Base-by-base conservation (phyloP, 305 asterid species). In the Fraxinus paxiana region DNA sequence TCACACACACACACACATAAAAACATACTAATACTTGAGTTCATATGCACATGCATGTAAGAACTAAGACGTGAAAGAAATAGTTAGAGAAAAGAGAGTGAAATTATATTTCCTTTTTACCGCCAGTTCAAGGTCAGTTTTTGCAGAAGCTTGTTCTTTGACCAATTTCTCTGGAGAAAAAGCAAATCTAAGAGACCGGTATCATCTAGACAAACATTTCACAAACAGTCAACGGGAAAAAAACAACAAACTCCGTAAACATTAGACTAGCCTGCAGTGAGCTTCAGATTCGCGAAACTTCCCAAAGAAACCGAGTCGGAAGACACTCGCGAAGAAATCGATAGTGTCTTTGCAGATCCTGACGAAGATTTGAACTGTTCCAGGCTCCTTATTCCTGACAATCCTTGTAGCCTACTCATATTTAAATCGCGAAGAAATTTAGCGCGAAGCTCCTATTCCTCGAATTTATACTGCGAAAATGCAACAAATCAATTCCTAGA, bases 101-200 rank as follows among this genome's bases (percentile, higher is more conserved):
- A 73, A 28, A 75, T 34, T 79, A 26, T 72, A 43, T 46, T 17
- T 34, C 24, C 2, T 43, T 69, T 72, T 80, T 94, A 96, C 99
- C 92, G 98, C 96, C 82, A 91, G 80, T 4, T 92, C 94, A 51
- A 94, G 94, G 88, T 94, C 98, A 73, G 90, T 86, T 86, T 87
- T 92, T 6, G 95, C 91, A 35, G 97, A 92, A 86, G 98, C 97
- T 88, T 94, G 98, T 83, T 92, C 98, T 86, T 89, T 91, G 78
- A 94, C 93, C 87, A 96, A 87, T 89, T 94, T 92, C 88, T 96
- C 99, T 96, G 90, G 5, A 56, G 15, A 77, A 77, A 77, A 77
- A 70, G 28, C 35, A 83, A 78, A 41, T 77, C 33, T 72, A 74
- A 75, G 18, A 78, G 56, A 71, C 13, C 30, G 71, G 71, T 2